A percentile compares a stretch with the other conserved stretches of the same genome.
Conservation (phyloP, 1,284 basidiomycete species). For the Leccinum pachyderme region DNA sequence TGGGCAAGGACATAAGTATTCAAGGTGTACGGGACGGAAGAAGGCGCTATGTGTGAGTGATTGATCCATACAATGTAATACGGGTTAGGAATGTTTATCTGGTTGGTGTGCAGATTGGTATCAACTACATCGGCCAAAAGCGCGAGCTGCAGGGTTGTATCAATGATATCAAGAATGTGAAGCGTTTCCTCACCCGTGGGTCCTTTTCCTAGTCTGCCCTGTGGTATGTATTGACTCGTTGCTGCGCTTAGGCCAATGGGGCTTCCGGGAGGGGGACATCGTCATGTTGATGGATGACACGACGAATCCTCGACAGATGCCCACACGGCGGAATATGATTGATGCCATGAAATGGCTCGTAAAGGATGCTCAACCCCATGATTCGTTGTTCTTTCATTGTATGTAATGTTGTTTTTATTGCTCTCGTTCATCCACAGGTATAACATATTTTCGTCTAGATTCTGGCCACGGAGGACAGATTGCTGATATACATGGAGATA, state of each 20-base stretch:
- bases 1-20: conserved; percentile 47
- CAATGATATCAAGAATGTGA: conserved; percentile 78
- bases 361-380: conserved; percentile 65
- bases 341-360: conserved; percentile 89
- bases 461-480: conserved; percentile 87
- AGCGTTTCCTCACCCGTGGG: conserved; percentile 69
- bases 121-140: conserved; percentile 72
- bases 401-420: conserved; percentile 21
- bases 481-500: conserved; percentile 66
- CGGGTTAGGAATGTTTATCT: not conserved
- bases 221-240: not conserved
- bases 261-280: conserved; percentile 72
- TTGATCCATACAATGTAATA: not conserved
- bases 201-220: conserved; percentile 1
- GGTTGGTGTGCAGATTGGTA: conserved; percentile 51
- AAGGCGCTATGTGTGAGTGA: conserved; percentile 71
- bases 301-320: conserved; percentile 55
- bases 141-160: conserved; percentile 75
- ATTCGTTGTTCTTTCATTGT: conserved; percentile 90
- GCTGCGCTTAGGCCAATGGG: conserved; percentile 48
- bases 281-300: conserved; percentile 78
- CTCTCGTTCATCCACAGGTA: not conserved
- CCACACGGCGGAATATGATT: conserved; percentile 80
- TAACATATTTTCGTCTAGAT: conserved; percentile 38
- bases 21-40: conserved; percentile 66